Evolutionary conservation across 1,284 basidiomycete genomes (phyloP).

Genomic region (Kalmanozyma brasiliensis): DNA sequence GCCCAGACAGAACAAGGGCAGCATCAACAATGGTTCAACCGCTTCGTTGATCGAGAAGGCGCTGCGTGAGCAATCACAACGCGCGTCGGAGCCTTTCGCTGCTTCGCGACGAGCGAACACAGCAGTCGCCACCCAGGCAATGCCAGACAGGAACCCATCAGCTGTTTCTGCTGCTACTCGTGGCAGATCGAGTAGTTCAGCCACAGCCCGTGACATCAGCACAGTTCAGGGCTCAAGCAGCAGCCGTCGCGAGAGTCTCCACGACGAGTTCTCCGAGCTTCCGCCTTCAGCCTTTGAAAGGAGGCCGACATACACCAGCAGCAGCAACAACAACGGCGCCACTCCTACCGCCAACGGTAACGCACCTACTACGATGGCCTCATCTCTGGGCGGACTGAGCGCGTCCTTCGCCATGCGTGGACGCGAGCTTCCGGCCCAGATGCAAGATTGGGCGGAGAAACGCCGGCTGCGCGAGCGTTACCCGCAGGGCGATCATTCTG

Average conservation of each 20-base stretch:
- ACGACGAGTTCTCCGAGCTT: conserved; percentile 42
- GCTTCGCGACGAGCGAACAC: conserved; percentile 8
- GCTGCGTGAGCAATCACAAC: conserved; percentile 23
- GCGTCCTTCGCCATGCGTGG: conserved; percentile 63
- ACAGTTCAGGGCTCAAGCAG: conserved; percentile 3
- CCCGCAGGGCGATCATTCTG: conserved; percentile 59
- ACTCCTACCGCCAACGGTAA: conserved; percentile 11
- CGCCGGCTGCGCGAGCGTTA: conserved; percentile 57
- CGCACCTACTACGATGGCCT: conserved; percentile 18
- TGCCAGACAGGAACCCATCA: not conserved
- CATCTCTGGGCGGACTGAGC: conserved; percentile 49
- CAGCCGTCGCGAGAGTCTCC: conserved; percentile 26
- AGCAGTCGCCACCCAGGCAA: not conserved
- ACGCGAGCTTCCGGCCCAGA: conserved; percentile 47
- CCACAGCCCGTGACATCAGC: conserved; percentile 7
- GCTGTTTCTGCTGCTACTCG: not conserved
- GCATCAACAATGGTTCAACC: conserved; percentile 11
- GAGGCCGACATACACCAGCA: conserved; percentile 28
- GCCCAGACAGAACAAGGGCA: conserved; percentile 19
- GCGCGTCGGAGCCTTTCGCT: not conserved
- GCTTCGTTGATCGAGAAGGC: conserved; percentile 30
- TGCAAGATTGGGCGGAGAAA: conserved; percentile 62
- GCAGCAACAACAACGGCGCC: conserved; percentile 6
- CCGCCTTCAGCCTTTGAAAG: conserved; percentile 49
- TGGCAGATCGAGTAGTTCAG: not conserved